Conservation (phyloP, 2,329 filamentous ascomycete species). For the Pyrenophora graminea region DNA sequence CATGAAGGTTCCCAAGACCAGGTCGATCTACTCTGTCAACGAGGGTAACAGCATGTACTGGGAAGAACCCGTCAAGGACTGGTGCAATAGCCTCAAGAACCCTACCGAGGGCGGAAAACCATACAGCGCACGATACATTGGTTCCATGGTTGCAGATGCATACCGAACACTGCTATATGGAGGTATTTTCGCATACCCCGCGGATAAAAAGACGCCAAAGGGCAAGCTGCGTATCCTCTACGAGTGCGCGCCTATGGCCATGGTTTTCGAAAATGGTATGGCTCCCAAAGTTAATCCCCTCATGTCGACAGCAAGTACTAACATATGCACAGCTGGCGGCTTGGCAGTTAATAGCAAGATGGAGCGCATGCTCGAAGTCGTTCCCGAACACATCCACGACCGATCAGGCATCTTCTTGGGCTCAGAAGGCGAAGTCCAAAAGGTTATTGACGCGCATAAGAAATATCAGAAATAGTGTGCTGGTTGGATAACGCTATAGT, state of each 20-base stretch:
- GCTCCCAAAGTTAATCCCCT: conserved; percentile 16
- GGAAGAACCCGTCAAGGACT: conserved; percentile 83
- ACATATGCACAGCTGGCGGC: conserved; percentile 70
- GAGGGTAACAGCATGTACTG: conserved; percentile 98
- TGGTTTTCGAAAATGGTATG: conserved; percentile 97
- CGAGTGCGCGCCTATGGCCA: conserved; percentile 98
- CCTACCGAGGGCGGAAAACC: conserved; percentile 78
- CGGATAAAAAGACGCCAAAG: conserved; percentile 98
- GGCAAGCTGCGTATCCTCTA: conserved; percentile 97
- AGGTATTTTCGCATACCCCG: conserved; percentile 95
- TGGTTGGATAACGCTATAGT: not conserved
- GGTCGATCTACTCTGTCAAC: conserved; percentile 95
- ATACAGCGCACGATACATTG: conserved; percentile 94
- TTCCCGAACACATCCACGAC: conserved; percentile 93
- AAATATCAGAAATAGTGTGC: conserved; percentile 48
- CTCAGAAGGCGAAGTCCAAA: conserved; percentile 92
- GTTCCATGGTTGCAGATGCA: conserved; percentile 97
- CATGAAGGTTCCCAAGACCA: conserved; percentile 81
- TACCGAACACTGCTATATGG: conserved; percentile 95
- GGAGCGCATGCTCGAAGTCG: conserved; percentile 84
- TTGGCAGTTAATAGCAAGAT: conserved; percentile 91
- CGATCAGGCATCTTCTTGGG: conserved; percentile 94
- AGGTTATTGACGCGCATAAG: conserved; percentile 84
- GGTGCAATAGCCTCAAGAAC: conserved; percentile 87
- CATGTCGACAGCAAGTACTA: conserved; percentile 13